Base-by-base conservation (phyloP, 1,284 basidiomycete genomes). In the Chondrostereum purpureum region DNA sequence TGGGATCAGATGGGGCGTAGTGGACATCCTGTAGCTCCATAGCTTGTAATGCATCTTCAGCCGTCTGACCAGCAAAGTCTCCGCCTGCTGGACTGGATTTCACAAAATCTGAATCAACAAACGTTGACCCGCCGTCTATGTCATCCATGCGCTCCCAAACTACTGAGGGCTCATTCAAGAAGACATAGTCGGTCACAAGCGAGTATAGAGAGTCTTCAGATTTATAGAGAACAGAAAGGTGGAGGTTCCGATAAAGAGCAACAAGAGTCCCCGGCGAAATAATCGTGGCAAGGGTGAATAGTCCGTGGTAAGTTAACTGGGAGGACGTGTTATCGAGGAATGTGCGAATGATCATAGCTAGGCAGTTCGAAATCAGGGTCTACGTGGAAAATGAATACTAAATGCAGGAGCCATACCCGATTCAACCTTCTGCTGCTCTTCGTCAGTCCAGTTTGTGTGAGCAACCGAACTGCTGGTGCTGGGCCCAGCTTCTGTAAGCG, bases 81-180 rank as follows among this genome's bases (percentile, higher is more conserved):
- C 89, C 89, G 0, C 88, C 88, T 0, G 73, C 77, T 0, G 88
- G 86, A 38, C 65, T 77, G 4, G 83, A 68, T n/a, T 61, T 67
- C 24, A 72, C 58, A 49, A 91, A 85, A 35, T 78, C 67, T 1
- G 76, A 73, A 59, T 92, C 88, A 17, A 86, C 86, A 56, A 91
- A 93, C 2, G 77, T 76, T 13, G 84, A 79, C 2, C 75, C 72
- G 1, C 90, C 89, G 51, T 93, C 90, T 33, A 93, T 76, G 55
- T 96, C 92, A 53, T 88, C 88, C 17, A 95, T 66, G 13, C 83
- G 78, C 64, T 95, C 91, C 91, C 92, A 94, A 3, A 93, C 79
- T 19, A 93, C 79, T 14, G 78, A 77, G 0, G 81, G 70, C 58
- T 93, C 90, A 53, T 80, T 64, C 12, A 85, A 64, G 60, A 94